phyloP scores from a whole-genome alignment of 1,284 basidiomycete species.

The Pseudozyma hubeiensis region DNA sequence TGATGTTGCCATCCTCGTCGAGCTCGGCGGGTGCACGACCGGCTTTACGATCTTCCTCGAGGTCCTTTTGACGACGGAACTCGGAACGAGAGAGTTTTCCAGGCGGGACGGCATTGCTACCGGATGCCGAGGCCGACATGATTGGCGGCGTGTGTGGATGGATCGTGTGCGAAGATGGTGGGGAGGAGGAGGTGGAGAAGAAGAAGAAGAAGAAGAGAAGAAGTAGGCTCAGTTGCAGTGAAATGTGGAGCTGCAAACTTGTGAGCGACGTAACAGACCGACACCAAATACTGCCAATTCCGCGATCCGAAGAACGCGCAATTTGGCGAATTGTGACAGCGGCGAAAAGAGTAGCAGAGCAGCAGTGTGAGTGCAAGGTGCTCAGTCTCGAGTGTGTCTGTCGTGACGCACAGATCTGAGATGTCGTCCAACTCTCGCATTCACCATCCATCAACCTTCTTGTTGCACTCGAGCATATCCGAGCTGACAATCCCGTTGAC shows the following conservation, averaged over 20 bases:
- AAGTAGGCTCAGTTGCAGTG: too few species aligned
- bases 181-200: too few species aligned
- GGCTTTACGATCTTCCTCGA: slow-evolving; percentile 91
- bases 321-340: neutral
- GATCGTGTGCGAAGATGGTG: neutral
- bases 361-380: neutral
- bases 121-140: slow-evolving; percentile 64
- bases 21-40: slow-evolving; percentile 94
- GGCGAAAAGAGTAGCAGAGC: neutral
- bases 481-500: too few species aligned
- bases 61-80: slow-evolving; percentile 91
- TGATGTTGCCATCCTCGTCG: slow-evolving; percentile 91
- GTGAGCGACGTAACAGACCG: too few species aligned
- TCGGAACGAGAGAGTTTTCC: slow-evolving; percentile 93
- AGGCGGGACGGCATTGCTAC: slow-evolving; percentile 61
- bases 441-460: too few species aligned
- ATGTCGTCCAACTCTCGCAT: too few species aligned
- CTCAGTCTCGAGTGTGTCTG: too few species aligned
- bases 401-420: too few species aligned
- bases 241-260: too few species aligned
- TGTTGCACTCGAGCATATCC: too few species aligned
- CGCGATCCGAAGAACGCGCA: slow-evolving; percentile 14
- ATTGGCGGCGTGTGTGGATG: neutral
- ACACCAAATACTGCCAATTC: neutral
- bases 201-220: too few species aligned